Base-by-base conservation (phyloP, 495 filamentous ascomycete genomes). In the Hypomontagnella monticulosa region DNA sequence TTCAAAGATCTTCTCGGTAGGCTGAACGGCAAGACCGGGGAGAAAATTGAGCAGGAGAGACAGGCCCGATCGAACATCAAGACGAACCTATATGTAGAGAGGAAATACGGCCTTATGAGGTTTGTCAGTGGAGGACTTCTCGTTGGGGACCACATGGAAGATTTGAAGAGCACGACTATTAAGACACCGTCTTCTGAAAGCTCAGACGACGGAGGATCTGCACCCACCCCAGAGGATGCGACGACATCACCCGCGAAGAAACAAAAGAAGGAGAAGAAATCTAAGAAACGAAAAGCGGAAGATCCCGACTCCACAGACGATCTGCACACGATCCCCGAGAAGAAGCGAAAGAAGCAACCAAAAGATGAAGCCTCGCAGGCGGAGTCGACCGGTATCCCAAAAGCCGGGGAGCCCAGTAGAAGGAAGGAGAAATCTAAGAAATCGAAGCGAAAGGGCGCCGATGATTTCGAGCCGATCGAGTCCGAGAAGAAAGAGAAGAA, bases 1-100 rank as follows among this genome's bases (percentile, higher is more conserved):
- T 92, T 97, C 64, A 91, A 93, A 70, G 87, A 87, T 57, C 74
- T 99, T 1, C 81, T 99, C 15, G 93, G 95, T 44, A 82, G 94
- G 46, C 78, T 99, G 43, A 99, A 97, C 76, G 94, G 94, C 18
- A 96, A 92, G 74, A 86, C 82, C 37, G 90, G 92, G 57, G 83
- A 77, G 20, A 81, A 85, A 54, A 73, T 94, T 50, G 80, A 87
- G 72, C 79, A 84, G 59, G 89, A 97, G 69, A 79, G 85, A 74
- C 78, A 82, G 53, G 81, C 76, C 37, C 78, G 86, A 62, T 84
- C 87, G 18, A 85, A 88, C 61, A 73, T 87, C 32, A 88, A 88
- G 74, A 78, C 89, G 43, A 88, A 84, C 54, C 77, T 87, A 30
- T 93, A 91, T 71, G 79, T 87, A 23, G 84, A 88, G 59, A 80